These are phyloP conservation scores for Exophiala alcalophila DNA, from an alignment of 2,329 filamentous ascomycete species.

Conservation along the genomic window DNA sequence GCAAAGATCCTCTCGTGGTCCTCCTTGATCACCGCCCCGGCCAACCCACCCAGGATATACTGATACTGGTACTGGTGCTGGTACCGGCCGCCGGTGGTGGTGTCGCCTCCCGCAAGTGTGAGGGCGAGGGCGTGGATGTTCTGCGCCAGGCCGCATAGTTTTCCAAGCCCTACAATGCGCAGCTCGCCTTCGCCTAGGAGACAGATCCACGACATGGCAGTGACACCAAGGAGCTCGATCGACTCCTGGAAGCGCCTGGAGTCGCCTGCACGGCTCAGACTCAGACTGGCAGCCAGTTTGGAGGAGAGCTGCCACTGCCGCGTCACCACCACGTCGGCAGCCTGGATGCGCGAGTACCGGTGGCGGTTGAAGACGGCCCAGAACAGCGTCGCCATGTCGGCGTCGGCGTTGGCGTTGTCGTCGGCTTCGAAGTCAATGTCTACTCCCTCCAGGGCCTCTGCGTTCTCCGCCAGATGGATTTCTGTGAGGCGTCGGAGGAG, in stretches of 20 bases:
- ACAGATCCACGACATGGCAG: slow-evolving; percentile 16
- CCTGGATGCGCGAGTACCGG: slow-evolving; percentile 14
- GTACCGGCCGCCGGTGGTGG: no score
- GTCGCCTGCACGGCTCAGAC: not conserved
- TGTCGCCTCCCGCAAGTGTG: no score
- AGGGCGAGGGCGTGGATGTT: slow-evolving; percentile 2
- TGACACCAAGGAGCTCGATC: slow-evolving; percentile 5
- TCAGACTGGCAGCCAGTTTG: not conserved
- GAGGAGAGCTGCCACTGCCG: slow-evolving; percentile 18
- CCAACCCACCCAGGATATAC: slow-evolving; percentile 6
- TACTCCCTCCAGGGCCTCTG: slow-evolving; percentile 4
- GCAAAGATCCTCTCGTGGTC: slow-evolving; percentile 14
- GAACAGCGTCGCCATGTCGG: slow-evolving; percentile 10
- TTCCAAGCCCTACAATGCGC: slow-evolving; percentile 15
- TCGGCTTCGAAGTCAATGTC: slow-evolving; percentile 2
- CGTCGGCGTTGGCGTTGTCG: no score
- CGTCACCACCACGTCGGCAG: slow-evolving; percentile 12
- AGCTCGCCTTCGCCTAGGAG: slow-evolving; percentile 12
- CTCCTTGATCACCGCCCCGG: slow-evolving; percentile 12
- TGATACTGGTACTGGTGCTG: no score
- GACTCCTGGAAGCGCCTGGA: not conserved
- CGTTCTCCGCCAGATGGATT: slow-evolving; percentile 11
- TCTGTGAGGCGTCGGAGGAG: slow-evolving; percentile 14
- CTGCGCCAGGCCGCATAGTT: slow-evolving; percentile 7
- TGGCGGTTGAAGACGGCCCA: slow-evolving; percentile 5